These are phyloP conservation scores for Gilbertella persicaria DNA, from an alignment of 371 early-diverging fungal species.

Conservation along the genomic window DNA sequence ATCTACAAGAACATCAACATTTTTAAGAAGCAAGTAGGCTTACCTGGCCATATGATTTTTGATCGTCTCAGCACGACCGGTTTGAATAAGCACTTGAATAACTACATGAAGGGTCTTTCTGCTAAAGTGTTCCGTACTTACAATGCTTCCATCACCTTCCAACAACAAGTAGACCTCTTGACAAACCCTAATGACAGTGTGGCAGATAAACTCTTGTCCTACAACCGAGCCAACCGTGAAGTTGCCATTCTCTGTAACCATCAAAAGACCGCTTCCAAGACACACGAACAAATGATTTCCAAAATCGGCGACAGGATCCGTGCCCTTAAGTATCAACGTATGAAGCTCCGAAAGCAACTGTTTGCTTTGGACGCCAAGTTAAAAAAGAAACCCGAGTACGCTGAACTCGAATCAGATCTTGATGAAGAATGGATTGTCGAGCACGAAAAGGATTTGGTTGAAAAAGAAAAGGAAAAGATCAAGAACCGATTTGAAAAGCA, in stretches of 20 bases:
- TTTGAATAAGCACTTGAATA: constrained; percentile 88
- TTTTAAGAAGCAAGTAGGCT: constrained; percentile 72
- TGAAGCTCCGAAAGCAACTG: constrained; percentile 67
- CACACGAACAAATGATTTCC: constrained; percentile 77
- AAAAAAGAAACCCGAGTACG: constrained; percentile 68
- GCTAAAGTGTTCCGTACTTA: constrained; percentile 99
- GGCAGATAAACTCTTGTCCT: constrained; percentile 88
- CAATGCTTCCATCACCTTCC: constrained; percentile 95
- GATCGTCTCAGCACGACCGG: constrained; percentile 79
- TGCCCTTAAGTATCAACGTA: constrained; percentile 83
- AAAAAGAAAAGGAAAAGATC: constrained; percentile 63
- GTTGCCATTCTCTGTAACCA: constrained; percentile 98
- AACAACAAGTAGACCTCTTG: constrained; percentile 75
- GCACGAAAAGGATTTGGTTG: constrained; percentile 58
- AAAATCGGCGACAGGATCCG: constrained; percentile 81
- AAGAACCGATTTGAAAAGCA: constrained; percentile 70
- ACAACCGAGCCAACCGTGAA: constrained; percentile 94
- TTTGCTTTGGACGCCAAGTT: constrained; percentile 72
- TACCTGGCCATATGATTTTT: constrained; percentile 82
- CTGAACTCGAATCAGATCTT: constrained; percentile 73
- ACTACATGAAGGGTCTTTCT: constrained; percentile 89
- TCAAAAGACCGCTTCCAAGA: constrained; percentile 87
- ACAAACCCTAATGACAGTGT: constrained; percentile 73
- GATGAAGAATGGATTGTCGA: constrained; percentile 80
- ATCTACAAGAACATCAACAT: constrained; percentile 91